Conservation (phyloP, 2,329 filamentous ascomycete genomes). For the Cladosporium phlei region DNA sequence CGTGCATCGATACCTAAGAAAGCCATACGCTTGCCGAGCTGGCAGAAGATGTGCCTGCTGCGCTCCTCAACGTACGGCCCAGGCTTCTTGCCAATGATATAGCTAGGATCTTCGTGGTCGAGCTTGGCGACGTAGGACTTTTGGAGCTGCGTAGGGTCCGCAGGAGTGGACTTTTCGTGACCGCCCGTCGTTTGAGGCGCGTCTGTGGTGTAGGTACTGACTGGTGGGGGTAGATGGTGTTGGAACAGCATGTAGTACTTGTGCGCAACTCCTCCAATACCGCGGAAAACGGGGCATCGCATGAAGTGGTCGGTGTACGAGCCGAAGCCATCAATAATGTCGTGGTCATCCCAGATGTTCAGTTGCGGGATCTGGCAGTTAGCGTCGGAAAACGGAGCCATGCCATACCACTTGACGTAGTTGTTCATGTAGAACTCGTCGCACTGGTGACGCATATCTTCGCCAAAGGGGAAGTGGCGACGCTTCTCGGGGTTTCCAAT, state of each 20-base stretch:
- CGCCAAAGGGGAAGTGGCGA: slow-evolving; percentile 59
- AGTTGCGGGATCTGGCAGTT: slow-evolving; percentile 61
- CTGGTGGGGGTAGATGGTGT: slow-evolving; percentile 76
- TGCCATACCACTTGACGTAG: slow-evolving; percentile 65
- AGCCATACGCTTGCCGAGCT: slow-evolving; percentile 60
- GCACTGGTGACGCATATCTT: slow-evolving; percentile 55
- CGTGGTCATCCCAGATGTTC: slow-evolving; percentile 63
- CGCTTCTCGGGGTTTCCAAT: slow-evolving; percentile 59
- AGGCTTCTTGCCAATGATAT: slow-evolving; percentile 70
- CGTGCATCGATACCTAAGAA: slow-evolving; percentile 57
- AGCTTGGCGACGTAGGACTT: slow-evolving; percentile 65
- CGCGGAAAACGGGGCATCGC: slow-evolving; percentile 60
- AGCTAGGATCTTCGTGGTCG: slow-evolving; percentile 61
- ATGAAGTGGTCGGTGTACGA: slow-evolving; percentile 65
- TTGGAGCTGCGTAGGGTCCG: slow-evolving; percentile 67
- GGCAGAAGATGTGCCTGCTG: slow-evolving; percentile 58
- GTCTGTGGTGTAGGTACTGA: slow-evolving; percentile 80
- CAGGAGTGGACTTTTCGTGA: slow-evolving; percentile 43
- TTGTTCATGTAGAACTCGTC: slow-evolving; percentile 61
- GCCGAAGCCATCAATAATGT: slow-evolving; percentile 63
- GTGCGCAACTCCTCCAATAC: slow-evolving; percentile 56
- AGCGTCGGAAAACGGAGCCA: slow-evolving; percentile 55
- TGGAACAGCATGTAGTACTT: slow-evolving; percentile 62
- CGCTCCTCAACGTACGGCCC: slow-evolving; percentile 62
- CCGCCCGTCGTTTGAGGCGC: slow-evolving; percentile 50